phyloP scores from a whole-genome alignment of 176 grass and related monocot species.

The Saccharum spontaneum region DNA sequence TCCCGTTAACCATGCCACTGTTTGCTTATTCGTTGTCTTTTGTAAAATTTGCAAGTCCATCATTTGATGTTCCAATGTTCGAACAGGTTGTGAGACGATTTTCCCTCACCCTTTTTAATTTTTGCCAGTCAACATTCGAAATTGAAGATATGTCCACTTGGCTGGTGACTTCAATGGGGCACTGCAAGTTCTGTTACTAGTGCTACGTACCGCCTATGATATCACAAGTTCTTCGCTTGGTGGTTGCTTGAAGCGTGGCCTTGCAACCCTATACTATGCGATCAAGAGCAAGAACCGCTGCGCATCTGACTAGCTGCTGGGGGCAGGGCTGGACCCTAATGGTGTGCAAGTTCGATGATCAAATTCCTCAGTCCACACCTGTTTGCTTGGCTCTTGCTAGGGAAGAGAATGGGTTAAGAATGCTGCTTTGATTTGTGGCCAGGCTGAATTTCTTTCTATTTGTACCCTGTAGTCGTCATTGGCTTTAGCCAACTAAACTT shows the following conservation, averaged over 20 bases:
- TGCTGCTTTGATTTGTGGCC: not conserved
- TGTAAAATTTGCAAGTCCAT: not conserved
- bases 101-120: not conserved
- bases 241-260: not conserved
- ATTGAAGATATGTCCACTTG: not conserved
- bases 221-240: not conserved
- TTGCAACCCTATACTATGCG: too few species aligned
- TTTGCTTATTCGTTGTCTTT: not conserved
- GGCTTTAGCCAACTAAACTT: too few species aligned
- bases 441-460: not conserved
- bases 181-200: not conserved
- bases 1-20: not conserved
- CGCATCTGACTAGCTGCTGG: not conserved
- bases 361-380: not conserved
- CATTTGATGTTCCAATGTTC: not conserved
- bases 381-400: too few species aligned
- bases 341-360: not conserved
- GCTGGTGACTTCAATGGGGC: not conserved
- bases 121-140: not conserved
- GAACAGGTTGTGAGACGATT: not conserved
- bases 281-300: not conserved
- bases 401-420: not conserved
- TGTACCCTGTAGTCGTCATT: too few species aligned
- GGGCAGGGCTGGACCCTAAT: not conserved
- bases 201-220: not conserved